Conservation (phyloP, 148 eudicot species). For the Gaultheria prostrata region DNA sequence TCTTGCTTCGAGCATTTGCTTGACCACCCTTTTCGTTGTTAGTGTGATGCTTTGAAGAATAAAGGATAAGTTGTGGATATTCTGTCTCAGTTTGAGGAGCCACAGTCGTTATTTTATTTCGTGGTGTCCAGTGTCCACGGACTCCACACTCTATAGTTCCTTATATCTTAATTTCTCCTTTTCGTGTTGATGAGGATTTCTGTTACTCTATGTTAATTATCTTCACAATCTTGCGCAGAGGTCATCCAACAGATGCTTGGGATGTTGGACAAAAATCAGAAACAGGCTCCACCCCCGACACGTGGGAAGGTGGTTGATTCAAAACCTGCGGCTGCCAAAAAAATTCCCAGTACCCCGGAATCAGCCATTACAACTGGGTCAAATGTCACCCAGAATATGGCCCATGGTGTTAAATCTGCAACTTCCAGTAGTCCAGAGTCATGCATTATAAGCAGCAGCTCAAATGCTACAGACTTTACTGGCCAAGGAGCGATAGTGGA, state of each 20-base stretch:
- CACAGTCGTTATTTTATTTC: not conserved
- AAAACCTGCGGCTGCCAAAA: conserved; percentile 21
- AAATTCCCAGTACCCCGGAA: conserved; percentile 24
- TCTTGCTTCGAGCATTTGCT: not conserved
- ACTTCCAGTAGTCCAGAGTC: conserved; percentile 31
- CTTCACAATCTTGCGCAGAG: conserved; percentile 32
- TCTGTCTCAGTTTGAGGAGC: not conserved
- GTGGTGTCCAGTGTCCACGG: not conserved
- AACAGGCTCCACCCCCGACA: conserved; percentile 26
- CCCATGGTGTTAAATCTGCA: conserved; percentile 17
- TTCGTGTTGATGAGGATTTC: not conserved
- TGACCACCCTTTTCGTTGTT: not conserved
- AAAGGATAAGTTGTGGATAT: not conserved
- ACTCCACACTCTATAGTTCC: too few relatives aligned
- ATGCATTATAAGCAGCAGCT: conserved; percentile 27
- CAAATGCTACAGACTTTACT: conserved; percentile 17
- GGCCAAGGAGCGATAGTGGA: conserved; percentile 13
- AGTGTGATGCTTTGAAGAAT: not conserved
- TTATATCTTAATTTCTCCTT: not conserved
- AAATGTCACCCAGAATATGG: conserved; percentile 16
- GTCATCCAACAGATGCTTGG: conserved; percentile 56
- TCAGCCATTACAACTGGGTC: conserved; percentile 27
- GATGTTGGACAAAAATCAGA: conserved; percentile 34
- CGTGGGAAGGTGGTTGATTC: conserved; percentile 20
- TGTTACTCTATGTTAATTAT: not conserved